Evolutionary conservation across 305 asterid genomes (phyloP), one percentile per base, ranked within the genome.

Genomic region (Fraxinus xanthoxyloides): DNA sequence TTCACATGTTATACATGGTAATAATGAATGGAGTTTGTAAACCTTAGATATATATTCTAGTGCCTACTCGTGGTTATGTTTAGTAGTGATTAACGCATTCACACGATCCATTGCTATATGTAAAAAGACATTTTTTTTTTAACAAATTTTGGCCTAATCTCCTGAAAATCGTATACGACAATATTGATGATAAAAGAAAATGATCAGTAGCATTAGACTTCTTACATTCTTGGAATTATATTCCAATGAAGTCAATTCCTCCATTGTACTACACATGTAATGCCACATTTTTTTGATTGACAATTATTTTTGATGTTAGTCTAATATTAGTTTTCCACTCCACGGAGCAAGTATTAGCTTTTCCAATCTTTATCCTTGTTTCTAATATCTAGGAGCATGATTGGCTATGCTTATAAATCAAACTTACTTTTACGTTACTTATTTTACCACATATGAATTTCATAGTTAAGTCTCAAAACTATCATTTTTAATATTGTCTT

Each of bases 331-430:
- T 56, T 81, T 82, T 67, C 38, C 56, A 61, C 76, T 82, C 70
- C 85, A 95, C 94, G 85, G 96, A 94, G 89, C 98, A 97, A 89
- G 93, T 92, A 82, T 94, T 97, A 32, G 36, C 36, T 32, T 32
- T 4, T 32, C 36, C 36, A 32, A 32, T 32, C 36, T 32, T 32
- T 32, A 32, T 32, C 7, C 36, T 32, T 32, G 36, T 32, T 32
- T 32, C 36, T 4, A 32, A 32, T 32, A 32, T 32, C 36, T 32
- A 32, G 36, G 36, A 32, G 36, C 7, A 32, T 32, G 36, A 32
- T 32, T 32, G 46, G 17, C 17, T 40, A 2, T 40, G 48, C 48
- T 40, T 8, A 40, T 40, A 40, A 40, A 40, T 40, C 48, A 40
- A 40, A 40, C 15, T 40, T 40, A 40, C 3, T 40, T 40, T 40